A percentile compares a stretch with the other conserved stretches of the same genome.
Conservation (phyloP, 345 rosid genomes). For the Eucalyptus coolabah region DNA sequence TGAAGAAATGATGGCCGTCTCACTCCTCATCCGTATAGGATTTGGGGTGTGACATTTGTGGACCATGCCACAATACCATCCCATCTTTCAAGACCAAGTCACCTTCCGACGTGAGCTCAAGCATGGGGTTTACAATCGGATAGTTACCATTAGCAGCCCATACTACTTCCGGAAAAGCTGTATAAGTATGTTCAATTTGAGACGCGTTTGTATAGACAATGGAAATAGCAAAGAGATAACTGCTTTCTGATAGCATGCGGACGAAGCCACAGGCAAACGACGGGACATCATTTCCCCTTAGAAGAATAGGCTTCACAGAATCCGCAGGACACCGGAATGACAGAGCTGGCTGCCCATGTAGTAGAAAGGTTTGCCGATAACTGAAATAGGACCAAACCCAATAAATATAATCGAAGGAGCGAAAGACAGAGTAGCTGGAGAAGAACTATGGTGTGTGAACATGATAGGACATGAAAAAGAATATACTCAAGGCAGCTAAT, state of each 20-base stretch:
- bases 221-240: background rate
- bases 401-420: background rate
- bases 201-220: background rate
- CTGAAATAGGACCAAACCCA: background rate
- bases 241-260: background rate
- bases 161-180: background rate
- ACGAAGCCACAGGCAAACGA: background rate
- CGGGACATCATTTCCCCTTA: background rate
- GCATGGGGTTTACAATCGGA: background rate
- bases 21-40: too few relatives aligned
- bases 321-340: background rate
- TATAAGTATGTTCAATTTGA: background rate
- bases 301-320: background rate
- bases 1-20: too few relatives aligned
- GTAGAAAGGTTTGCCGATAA: background rate
- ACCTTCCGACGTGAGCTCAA: background rate
- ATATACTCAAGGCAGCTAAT: background rate
- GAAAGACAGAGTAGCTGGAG: background rate
- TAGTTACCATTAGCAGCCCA: constrained; percentile 11
- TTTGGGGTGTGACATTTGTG: too few relatives aligned
- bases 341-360: background rate
- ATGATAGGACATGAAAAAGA: background rate
- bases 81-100: background rate
- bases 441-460: background rate
- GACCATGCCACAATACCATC: background rate